A percentile compares a stretch with the other conserved stretches of the same genome.
These are phyloP conservation scores for Spathaspora gorwiae DNA, from an alignment of 805 yeast genomes.

Conservation along the genomic window DNA sequence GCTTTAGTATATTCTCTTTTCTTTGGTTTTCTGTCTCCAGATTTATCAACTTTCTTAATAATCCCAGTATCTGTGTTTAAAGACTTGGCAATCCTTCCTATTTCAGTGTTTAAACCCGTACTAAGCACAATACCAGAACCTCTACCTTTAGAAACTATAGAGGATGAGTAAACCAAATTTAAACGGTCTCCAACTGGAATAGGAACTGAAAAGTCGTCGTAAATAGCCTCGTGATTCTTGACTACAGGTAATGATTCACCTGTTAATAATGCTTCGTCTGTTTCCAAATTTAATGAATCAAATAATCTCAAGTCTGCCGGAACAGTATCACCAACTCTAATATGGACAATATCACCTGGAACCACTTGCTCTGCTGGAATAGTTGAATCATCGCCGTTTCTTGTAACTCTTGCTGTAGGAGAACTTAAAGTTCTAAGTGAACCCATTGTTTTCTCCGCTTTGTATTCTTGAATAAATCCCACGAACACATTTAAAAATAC, in stretches of 20 bases:
- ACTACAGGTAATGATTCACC: slow-evolving; percentile 66
- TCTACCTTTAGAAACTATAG: slow-evolving; percentile 70
- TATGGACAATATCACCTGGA: slow-evolving; percentile 65
- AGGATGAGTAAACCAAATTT: slow-evolving; percentile 67
- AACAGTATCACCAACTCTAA: slow-evolving; percentile 67
- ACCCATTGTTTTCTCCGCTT: slow-evolving; percentile 78
- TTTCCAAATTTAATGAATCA: slow-evolving; percentile 59
- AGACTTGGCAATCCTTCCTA: slow-evolving; percentile 67
- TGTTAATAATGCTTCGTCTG: slow-evolving; percentile 64
- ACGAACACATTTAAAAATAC: slow-evolving; percentile 58
- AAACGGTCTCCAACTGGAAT: slow-evolving; percentile 70
- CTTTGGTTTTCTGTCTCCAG: slow-evolving; percentile 31
- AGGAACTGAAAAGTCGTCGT: slow-evolving; percentile 20
- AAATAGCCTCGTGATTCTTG: slow-evolving; percentile 45
- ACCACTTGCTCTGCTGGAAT: slow-evolving; percentile 62
- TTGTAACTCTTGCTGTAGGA: slow-evolving; percentile 63
- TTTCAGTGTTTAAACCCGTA: slow-evolving; percentile 71
- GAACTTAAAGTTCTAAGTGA: slow-evolving; percentile 63
- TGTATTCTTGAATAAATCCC: slow-evolving; percentile 67
- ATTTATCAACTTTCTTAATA: slow-evolving; percentile 26
- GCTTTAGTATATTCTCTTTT: slow-evolving; percentile 45
- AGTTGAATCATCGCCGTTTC: slow-evolving; percentile 54
- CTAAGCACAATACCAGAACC: slow-evolving; percentile 63
- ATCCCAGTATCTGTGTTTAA: slow-evolving; percentile 41
- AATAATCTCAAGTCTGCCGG: slow-evolving; percentile 70